phyloP scores from a whole-genome alignment of 257 asterid genomes.

The Fraxinus pennsylvanica region DNA sequence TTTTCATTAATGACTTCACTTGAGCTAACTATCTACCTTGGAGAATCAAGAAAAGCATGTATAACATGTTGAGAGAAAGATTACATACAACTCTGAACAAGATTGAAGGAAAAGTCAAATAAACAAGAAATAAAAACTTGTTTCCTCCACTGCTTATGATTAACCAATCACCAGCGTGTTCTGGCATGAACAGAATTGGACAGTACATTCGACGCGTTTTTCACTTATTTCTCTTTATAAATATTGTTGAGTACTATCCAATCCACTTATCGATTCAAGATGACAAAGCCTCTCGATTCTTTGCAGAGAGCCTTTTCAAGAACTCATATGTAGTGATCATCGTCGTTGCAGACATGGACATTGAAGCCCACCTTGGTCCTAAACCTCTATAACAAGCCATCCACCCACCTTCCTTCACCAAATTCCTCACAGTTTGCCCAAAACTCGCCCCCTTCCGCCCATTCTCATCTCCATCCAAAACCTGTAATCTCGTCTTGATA shows the following conservation, averaged over 20 bases:
- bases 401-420: slow-evolving; percentile 79
- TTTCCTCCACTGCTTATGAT: slow-evolving; percentile 6
- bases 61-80: slow-evolving; percentile 2
- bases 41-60: background rate
- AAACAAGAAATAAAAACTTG: slow-evolving; percentile 5
- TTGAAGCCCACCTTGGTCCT: slow-evolving; percentile 82
- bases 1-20: background rate
- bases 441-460: slow-evolving; percentile 64
- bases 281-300: slow-evolving; percentile 50
- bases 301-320: slow-evolving; percentile 70
- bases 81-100: background rate
- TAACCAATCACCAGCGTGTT: background rate
- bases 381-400: slow-evolving; percentile 80
- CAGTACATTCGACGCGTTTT: background rate
- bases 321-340: slow-evolving; percentile 90
- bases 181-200: background rate
- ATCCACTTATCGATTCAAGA: slow-evolving; percentile 24
- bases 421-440: slow-evolving; percentile 60
- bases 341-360: slow-evolving; percentile 80
- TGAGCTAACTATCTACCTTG: background rate
- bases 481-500: slow-evolving; percentile 77
- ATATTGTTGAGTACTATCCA: background rate
- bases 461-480: slow-evolving; percentile 63
- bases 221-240: background rate
- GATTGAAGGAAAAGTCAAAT: background rate